Percentiles rank a stretch among this genome's conserved stretches.
phyloP scores from a whole-genome alignment of 495 filamentous ascomycete species.

The Hypoxylon cercidicola region DNA sequence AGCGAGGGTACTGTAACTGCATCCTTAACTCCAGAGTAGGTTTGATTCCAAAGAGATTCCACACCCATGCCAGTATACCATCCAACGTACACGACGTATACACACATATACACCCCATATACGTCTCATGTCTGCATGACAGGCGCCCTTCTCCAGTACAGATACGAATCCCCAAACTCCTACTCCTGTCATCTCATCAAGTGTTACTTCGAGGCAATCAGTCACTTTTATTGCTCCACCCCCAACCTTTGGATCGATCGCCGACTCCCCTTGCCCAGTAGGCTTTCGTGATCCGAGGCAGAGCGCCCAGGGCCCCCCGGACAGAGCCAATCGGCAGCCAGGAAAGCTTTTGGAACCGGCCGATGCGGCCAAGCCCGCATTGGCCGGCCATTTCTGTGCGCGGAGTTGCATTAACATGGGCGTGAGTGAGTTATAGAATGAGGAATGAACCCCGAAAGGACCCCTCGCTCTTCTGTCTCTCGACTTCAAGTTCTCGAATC shows the following conservation, averaged over 20 bases:
- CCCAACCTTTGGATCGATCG: constrained; percentile 38
- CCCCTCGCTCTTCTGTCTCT: too few species aligned
- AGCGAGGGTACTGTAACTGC: constrained; percentile 30
- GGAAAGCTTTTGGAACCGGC: constrained; percentile 39
- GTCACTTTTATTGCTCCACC: constrained; percentile 15
- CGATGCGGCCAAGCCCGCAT: constrained; percentile 44
- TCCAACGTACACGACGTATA: too few species aligned
- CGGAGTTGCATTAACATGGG: constrained; percentile 34
- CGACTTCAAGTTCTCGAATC: constrained; percentile 26
- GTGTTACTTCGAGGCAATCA: constrained; percentile 16
- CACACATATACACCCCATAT: background rate
- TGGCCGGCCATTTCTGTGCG: constrained; percentile 27
- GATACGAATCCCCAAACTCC: constrained; percentile 27
- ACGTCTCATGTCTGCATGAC: constrained; percentile 25
- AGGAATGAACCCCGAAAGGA: constrained; percentile 38
- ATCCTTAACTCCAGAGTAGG: constrained; percentile 32
- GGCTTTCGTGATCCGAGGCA: constrained; percentile 27
- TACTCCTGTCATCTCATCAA: constrained; percentile 30
- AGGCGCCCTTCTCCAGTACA: constrained; percentile 3
- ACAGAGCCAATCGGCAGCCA: constrained; percentile 40
- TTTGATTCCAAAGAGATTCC: constrained; percentile 34
- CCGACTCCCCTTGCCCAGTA: constrained; percentile 35
- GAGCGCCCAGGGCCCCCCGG: constrained; percentile 20
- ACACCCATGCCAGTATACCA: background rate
- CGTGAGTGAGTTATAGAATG: constrained; percentile 34